These are phyloP conservation scores for Penicillium paradoxum DNA, from an alignment of 495 filamentous ascomycete genomes.

Conservation along the genomic window DNA sequence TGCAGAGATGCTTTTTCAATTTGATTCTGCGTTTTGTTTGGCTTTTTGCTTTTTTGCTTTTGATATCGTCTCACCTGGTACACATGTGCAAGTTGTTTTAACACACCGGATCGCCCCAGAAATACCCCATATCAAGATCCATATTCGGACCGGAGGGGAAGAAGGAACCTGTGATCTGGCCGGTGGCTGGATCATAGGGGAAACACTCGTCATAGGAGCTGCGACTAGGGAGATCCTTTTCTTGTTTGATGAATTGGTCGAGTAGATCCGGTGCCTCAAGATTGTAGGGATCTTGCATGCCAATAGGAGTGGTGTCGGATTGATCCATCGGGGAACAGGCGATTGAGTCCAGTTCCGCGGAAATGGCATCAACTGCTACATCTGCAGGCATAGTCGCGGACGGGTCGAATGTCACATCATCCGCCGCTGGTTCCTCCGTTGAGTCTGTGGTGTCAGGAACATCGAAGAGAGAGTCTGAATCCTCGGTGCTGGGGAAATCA, in stretches of 20 bases:
- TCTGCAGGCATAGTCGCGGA: conserved; percentile 8
- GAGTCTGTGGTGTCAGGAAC: conserved; percentile 9
- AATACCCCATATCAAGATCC: conserved; percentile 33
- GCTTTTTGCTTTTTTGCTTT: neutral
- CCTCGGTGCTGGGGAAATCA: conserved; percentile 25
- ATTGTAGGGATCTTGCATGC: conserved; percentile 12
- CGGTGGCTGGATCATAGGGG: conserved; percentile 38
- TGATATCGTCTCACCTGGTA: neutral
- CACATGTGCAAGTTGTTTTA: conserved; percentile 1
- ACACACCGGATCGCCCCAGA: conserved; percentile 32
- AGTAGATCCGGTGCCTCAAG: conserved; percentile 25
- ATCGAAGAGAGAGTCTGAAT: conserved; percentile 17
- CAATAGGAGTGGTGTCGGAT: conserved; percentile 13
- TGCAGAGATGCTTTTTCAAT: neutral
- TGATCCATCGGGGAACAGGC: conserved; percentile 28
- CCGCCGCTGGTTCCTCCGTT: conserved; percentile 5
- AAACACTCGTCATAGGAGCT: conserved; percentile 33
- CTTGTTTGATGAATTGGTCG: conserved; percentile 20
- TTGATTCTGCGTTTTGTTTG: neutral
- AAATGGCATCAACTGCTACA: conserved; percentile 15
- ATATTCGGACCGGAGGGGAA: conserved; percentile 32
- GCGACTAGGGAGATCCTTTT: conserved; percentile 15
- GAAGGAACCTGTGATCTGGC: conserved; percentile 40
- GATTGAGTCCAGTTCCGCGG: conserved; percentile 24
- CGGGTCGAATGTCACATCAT: conserved; percentile 20